A percentile compares a stretch with the other conserved stretches of the same genome.
These are phyloP conservation scores for Angophora floribunda DNA, from an alignment of 345 rosid genomes.

Conservation along the genomic window DNA sequence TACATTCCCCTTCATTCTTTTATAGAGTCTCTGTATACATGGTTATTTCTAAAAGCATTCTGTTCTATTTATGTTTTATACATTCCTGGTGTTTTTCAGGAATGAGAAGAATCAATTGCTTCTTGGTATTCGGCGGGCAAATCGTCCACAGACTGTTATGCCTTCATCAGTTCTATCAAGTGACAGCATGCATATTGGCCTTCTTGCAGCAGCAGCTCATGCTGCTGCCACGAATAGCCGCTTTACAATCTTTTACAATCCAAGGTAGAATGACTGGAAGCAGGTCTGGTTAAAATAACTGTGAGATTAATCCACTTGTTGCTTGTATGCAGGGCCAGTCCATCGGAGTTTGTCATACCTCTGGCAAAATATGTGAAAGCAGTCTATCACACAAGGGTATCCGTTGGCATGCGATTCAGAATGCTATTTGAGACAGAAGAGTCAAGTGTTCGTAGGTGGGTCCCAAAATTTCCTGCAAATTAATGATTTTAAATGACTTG, in stretches of 20 bases:
- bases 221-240: slow-evolving; percentile 41
- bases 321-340: slow-evolving; percentile 45
- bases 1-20: neutral
- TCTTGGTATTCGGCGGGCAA: slow-evolving; percentile 33
- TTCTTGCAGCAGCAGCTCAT: slow-evolving; percentile 48
- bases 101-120: slow-evolving; percentile 40
- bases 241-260: slow-evolving; percentile 36
- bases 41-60: neutral
- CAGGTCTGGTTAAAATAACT: neutral
- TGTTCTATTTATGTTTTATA: neutral
- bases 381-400: slow-evolving; percentile 38
- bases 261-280: slow-evolving; percentile 13
- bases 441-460: slow-evolving; percentile 52
- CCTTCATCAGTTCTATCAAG: slow-evolving; percentile 42
- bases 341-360: slow-evolving; percentile 49
- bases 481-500: neutral
- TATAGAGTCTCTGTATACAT: neutral
- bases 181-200: slow-evolving; percentile 48
- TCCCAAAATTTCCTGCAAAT: neutral
- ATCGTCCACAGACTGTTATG: slow-evolving; percentile 34
- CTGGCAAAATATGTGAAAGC: slow-evolving; percentile 44
- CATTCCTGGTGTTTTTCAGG: slow-evolving; percentile 10
- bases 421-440: slow-evolving; percentile 64
- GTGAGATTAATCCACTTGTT: neutral
- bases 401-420: slow-evolving; percentile 58